These are phyloP conservation scores for Pythium myriotylum DNA, from an alignment of 352 stramenopile species.

Conservation along the genomic window DNA sequence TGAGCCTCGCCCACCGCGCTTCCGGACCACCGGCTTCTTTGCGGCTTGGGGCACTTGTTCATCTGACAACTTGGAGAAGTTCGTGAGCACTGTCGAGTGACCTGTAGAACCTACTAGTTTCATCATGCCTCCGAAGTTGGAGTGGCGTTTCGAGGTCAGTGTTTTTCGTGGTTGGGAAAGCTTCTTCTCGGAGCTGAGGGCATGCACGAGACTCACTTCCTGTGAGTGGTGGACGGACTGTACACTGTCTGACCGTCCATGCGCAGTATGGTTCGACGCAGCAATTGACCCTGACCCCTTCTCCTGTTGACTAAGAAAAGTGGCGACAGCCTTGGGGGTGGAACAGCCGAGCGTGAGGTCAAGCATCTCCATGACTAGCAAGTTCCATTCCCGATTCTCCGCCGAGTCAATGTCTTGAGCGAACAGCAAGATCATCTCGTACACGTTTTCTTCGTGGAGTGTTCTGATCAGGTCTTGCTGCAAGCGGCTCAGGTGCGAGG, in stretches of 20 bases:
- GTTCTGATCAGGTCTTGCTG: conserved; percentile 82
- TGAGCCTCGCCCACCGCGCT: conserved; percentile 23
- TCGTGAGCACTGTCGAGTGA: conserved; percentile 64
- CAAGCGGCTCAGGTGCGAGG: conserved; percentile 72
- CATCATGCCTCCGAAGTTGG: conserved; percentile 88
- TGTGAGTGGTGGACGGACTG: no score
- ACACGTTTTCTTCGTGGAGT: conserved; percentile 82
- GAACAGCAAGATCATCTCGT: conserved; percentile 88
- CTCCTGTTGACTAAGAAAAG: conserved; percentile 48
- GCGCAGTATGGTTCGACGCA: neutral
- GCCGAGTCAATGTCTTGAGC: conserved; percentile 83
- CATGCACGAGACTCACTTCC: conserved; percentile 24
- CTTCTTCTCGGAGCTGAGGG: conserved; percentile 65
- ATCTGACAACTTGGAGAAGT: conserved; percentile 74
- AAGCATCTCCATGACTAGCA: conserved; percentile 90
- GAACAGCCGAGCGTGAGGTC: conserved; percentile 78
- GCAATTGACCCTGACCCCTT: neutral
- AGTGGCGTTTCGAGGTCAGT: conserved; percentile 57
- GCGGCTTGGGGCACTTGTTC: conserved; percentile 67
- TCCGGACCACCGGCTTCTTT: conserved; percentile 60
- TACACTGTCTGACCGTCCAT: no score
- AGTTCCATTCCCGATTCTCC: conserved; percentile 87
- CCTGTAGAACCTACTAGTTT: conserved; percentile 76
- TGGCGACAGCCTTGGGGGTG: conserved; percentile 63
- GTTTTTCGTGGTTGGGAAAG: conserved; percentile 30